Conservation (phyloP, 352 stramenopile genomes). For the Saprolegnia parasitica region DNA sequence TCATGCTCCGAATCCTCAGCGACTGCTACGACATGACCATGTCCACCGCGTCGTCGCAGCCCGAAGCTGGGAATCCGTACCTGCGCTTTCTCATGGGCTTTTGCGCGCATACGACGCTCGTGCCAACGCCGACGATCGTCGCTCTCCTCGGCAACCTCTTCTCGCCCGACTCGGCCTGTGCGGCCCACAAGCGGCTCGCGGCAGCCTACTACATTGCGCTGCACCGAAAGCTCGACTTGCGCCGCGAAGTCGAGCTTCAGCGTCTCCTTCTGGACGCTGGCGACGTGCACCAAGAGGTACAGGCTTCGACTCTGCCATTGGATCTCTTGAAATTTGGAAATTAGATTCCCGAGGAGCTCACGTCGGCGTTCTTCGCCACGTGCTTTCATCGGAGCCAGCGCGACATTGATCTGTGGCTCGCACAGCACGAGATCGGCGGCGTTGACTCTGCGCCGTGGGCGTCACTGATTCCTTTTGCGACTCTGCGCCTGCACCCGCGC, state of each 20-base stretch:
- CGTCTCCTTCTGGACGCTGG: not conserved
- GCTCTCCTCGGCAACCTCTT: constrained; percentile 5
- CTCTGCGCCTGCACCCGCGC: not conserved
- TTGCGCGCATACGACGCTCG: constrained; percentile 18
- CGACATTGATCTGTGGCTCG: constrained; percentile 1
- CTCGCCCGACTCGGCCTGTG: not conserved
- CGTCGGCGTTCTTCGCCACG: not conserved
- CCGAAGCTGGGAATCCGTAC: not conserved
- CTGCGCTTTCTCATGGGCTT: constrained; percentile 15
- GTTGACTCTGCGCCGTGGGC: not conserved
- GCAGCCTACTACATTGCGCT: constrained; percentile 20
- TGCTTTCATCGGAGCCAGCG: not conserved
- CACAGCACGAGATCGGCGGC: not conserved
- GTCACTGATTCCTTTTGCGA: constrained; percentile 5
- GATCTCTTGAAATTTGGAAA: not conserved
- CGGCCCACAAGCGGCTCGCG: not conserved
- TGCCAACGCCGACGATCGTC: not conserved
- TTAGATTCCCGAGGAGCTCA: constrained; percentile 8
- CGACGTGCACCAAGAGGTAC: not conserved
- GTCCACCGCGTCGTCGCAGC: not conserved
- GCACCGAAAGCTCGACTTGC: constrained; percentile 12
- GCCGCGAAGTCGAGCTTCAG: not conserved
- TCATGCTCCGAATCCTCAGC: not conserved
- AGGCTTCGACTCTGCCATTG: not conserved
- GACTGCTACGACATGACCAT: constrained; percentile 3